A percentile compares a stretch with the other conserved stretches of the same genome.
Conservation (phyloP, 1,139 yeast genomes). For the Sugiyamaella japonica region DNA sequence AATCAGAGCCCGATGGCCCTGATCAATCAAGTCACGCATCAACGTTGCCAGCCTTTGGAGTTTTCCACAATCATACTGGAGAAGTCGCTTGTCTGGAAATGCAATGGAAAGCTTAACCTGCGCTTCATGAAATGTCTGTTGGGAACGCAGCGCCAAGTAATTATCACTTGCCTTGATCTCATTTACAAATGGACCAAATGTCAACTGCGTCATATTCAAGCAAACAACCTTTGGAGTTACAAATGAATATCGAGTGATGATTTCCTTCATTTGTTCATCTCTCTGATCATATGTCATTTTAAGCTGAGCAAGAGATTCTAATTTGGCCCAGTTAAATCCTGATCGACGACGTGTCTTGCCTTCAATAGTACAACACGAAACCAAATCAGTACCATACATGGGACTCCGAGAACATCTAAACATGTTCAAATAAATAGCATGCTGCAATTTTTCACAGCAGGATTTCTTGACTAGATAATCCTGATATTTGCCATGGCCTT, state of each 20-base stretch:
- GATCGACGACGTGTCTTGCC: constrained; percentile 10
- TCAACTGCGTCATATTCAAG: constrained; percentile 65
- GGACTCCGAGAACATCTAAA: constrained; percentile 38
- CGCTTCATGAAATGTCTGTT: constrained; percentile 69
- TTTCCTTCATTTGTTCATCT: constrained; percentile 48
- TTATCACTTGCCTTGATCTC: constrained; percentile 4
- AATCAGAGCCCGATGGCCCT: constrained; percentile 90
- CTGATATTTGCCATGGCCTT: constrained; percentile 59
- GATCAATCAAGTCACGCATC: constrained; percentile 72
- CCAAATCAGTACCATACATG: constrained; percentile 36
- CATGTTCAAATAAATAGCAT: constrained; percentile 60
- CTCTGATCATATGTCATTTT: constrained; percentile 48
- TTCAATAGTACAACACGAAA: constrained; percentile 13
- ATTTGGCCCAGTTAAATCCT: constrained; percentile 31
- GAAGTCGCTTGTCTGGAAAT: constrained; percentile 88
- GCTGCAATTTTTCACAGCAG: constrained; percentile 56
- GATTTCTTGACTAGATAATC: constrained; percentile 54
- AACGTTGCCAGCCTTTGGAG: constrained; percentile 78
- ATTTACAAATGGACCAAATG: constrained; percentile 39
- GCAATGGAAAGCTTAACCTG: constrained; percentile 90
- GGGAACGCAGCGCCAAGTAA: constrained; percentile 14
- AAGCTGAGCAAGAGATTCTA: constrained; percentile 38
- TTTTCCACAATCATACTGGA: constrained; percentile 97
- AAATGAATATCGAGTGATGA: constrained; percentile 75
- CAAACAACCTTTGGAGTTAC: constrained; percentile 86